These are phyloP conservation scores for Fusarium fracticaudum DNA, from an alignment of 2,329 filamentous ascomycete genomes.

Conservation along the genomic window DNA sequence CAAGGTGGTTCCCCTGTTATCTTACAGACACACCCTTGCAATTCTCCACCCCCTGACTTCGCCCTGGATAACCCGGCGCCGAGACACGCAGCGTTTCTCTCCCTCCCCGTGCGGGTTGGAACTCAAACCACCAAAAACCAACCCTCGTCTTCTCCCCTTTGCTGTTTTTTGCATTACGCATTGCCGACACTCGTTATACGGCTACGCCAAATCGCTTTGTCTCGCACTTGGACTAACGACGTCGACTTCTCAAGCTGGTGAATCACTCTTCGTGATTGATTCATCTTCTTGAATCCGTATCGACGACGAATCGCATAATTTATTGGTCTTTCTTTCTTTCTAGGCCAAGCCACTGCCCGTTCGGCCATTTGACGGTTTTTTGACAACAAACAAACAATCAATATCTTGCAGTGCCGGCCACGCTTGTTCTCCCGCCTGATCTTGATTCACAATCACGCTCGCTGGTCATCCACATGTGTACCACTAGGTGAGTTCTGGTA, in stretches of 20 bases:
- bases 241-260: conserved; percentile 9
- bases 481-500: conserved; percentile 34
- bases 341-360: conserved; percentile 22
- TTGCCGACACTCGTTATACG: conserved; percentile 42
- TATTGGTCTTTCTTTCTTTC: conserved; percentile 6
- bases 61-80: conserved; percentile 41
- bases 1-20: conserved; percentile 30
- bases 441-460: conserved; percentile 9
- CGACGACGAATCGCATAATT: conserved; percentile 23
- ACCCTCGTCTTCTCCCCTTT: conserved; percentile 35
- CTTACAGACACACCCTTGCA: conserved; percentile 20
- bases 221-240: conserved; percentile 26
- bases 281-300: conserved; percentile 14
- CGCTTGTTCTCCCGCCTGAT: conserved; percentile 30
- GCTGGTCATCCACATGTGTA: conserved; percentile 35
- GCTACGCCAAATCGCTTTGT: conserved; percentile 28
- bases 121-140: conserved; percentile 39
- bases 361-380: conserved; percentile 24
- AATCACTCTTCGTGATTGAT: conserved; percentile 31
- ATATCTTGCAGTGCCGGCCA: conserved; percentile 36
- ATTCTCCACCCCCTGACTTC: conserved; percentile 16
- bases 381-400: neutral
- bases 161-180: conserved; percentile 38
- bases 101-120: conserved; percentile 27
- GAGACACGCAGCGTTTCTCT: conserved; percentile 42